Evolutionary conservation across 139 green algal species (phyloP), one percentile per base, ranked within the genome.

Genomic region (Auxenochlorella pyrenoidosa): DNA sequence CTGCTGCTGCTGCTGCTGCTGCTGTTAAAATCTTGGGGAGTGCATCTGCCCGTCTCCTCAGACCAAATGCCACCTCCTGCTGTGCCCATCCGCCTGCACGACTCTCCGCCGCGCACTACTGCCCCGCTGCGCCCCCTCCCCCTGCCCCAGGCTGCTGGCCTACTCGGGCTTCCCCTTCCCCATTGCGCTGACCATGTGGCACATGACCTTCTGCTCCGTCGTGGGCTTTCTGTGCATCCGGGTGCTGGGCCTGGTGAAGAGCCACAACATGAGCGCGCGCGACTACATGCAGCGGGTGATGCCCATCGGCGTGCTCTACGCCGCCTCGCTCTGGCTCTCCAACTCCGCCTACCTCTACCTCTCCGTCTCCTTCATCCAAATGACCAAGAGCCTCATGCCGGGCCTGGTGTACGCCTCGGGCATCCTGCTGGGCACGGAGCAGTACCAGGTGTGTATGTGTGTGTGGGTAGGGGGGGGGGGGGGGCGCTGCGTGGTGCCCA

Each of bases 321-420:
- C 97, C 13, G 92, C 94, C 28, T 96, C 88, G 89, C 92, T 99
- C 28, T 99, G 97, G 97, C 94, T 99, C 19, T 95, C 91, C 85
- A 99, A 99, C 92, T 96, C 95, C 0, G 91, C 97, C 6, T 99
- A 99, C 95, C 89, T 99, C 15, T 98, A 99, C 90, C 92, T 99
- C 32, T 96, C 91, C 13, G 97, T 99, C 0, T 98, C 97, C 16
- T 99, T 99, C 92, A 99, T 99, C 71, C 97, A 99, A 88, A 99
- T 99, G 97, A 95, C 97, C 63, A 99, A 99, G 89, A 95, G 92
- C 3, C 85, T 95, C 22, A 96, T 94, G 91, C 93, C 94, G 16
- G 91, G 90, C 30, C 82, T 88, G 22, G 87, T 90, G 28, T 89
- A 87, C 59, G 80, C 58, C 21, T 82, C 40, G 28, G 84, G 90